A percentile compares a stretch with the other conserved stretches of the same genome.
These are phyloP conservation scores for Lipomyces spencermartinsiae DNA, from an alignment of 805 yeast species.

Conservation along the genomic window DNA sequence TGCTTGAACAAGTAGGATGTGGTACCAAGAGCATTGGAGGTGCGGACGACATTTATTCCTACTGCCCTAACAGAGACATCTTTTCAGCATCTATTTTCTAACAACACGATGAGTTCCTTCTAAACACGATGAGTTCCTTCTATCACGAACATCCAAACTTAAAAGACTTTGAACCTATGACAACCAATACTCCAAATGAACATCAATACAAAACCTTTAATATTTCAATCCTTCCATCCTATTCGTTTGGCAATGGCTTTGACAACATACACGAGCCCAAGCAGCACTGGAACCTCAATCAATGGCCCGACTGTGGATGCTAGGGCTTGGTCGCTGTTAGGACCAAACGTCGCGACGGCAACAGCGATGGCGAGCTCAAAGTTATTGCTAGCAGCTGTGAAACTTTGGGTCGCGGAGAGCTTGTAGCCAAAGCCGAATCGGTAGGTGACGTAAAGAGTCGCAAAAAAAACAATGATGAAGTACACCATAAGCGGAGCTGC, in stretches of 20 bases:
- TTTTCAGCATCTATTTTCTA: no score
- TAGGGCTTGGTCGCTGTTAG: conserved; percentile 57
- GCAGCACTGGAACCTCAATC: conserved; percentile 61
- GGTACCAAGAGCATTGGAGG: no score
- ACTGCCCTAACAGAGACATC: no score
- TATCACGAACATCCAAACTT: no score
- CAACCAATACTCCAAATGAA: no score
- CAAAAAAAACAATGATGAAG: conserved; percentile 56
- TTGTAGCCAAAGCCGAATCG: conserved; percentile 44
- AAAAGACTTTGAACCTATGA: no score
- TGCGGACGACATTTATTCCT: no score
- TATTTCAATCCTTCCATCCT: neutral
- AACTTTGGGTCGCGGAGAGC: conserved; percentile 56
- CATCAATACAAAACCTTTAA: no score
- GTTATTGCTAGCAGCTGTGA: conserved; percentile 64
- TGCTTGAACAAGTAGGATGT: no score
- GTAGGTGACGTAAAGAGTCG: conserved; percentile 47
- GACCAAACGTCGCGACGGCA: conserved; percentile 59
- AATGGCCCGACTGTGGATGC: conserved; percentile 67
- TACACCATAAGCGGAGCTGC: conserved; percentile 57
- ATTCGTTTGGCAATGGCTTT: neutral
- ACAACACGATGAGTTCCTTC: no score
- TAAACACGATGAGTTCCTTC: no score
- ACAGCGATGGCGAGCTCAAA: conserved; percentile 63
- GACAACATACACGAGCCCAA: conserved; percentile 37